Base-by-base conservation (phyloP, 768 basidiomycete genomes). In the Suillus ampliporus region DNA sequence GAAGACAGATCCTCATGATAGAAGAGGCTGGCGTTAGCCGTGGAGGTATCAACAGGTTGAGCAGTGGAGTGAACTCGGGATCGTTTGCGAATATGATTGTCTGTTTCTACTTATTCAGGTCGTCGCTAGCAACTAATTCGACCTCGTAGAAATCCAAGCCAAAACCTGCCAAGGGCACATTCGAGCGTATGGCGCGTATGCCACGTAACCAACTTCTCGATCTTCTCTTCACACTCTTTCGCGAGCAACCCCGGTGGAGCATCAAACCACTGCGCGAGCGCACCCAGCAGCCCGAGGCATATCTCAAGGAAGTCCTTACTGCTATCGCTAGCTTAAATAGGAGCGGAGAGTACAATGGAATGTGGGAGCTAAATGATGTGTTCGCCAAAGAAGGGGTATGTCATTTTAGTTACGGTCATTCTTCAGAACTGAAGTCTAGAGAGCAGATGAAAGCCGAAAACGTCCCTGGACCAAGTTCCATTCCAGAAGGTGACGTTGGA, bases 121-220 rank as follows among this genome's bases (percentile, higher is more conserved):
- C 9, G 13, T 44, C 37, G 13, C 31, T 0, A 8, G 13, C 34
- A 58, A 43, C 41, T 54, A 23, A 64, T 64, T 72, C 17, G 63
- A 53, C 54, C 44, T 47, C 26, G 46, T 65, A 74, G 89, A 86
- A 85, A 83, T 80, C 86, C 17, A 92, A 89, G 76, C 84, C 78
- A 43, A 92, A 90, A 72, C 82, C 79, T 2, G 74, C 81, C 19
- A 91, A 92, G 67, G 89, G 89, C 34, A 79, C 84, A 15, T 91
- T 91, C 78, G 93, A 95, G 76, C 90, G 92, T 67, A 91, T 92
- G 86, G 89, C 91, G n/a, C 92, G 95, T 72, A 89, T 97, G 77
- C 93, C 94, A 7, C 84, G 90, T 60, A 91, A 94, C 77, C 91
- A 96, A 71, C 84, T 97, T 9, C 82, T 94, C 74, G 94, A 97